These are phyloP conservation scores for Candida buenavistaensis DNA, from an alignment of 1,139 yeast genomes.

Conservation along the genomic window DNA sequence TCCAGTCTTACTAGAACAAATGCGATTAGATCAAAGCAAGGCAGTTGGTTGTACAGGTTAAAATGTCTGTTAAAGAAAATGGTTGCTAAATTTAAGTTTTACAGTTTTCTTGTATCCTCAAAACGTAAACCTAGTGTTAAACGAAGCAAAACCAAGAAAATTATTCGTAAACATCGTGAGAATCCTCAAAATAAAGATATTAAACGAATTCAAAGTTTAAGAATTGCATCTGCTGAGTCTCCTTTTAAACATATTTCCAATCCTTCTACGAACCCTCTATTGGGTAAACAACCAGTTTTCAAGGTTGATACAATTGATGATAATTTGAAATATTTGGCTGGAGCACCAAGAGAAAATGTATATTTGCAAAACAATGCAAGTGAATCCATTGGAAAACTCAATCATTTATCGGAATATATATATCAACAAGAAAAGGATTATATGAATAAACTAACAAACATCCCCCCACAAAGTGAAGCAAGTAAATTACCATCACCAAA, in stretches of 20 bases:
- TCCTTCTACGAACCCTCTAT: conserved; percentile 24
- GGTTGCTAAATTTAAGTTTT: conserved; percentile 24
- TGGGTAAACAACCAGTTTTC: conserved; percentile 20
- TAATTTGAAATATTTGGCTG: conserved; percentile 28
- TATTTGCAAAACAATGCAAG: conserved; percentile 11
- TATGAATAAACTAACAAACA: conserved; percentile 1
- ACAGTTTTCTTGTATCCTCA: conserved; percentile 30
- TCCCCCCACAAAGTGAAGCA: background rate
- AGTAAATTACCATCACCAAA: conserved; percentile 10
- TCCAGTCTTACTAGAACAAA: conserved; percentile 28
- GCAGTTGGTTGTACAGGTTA: conserved; percentile 32
- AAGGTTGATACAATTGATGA: conserved; percentile 24
- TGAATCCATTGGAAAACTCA: conserved; percentile 17
- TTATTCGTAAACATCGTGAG: conserved; percentile 20
- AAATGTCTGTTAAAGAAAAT: conserved; percentile 26
- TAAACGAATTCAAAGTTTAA: conserved; percentile 8
- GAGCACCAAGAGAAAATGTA: conserved; percentile 23
- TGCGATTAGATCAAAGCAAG: conserved; percentile 38
- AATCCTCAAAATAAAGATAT: conserved; percentile 19
- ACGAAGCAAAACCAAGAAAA: conserved; percentile 13
- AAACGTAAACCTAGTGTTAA: conserved; percentile 21
- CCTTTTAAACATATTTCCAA: conserved; percentile 9
- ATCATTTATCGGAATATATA: conserved; percentile 29
- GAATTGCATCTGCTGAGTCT: background rate
- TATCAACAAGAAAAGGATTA: conserved; percentile 26